A percentile compares a stretch with the other conserved stretches of the same genome.
These are phyloP conservation scores for Ceratocystis harringtonii DNA, from an alignment of 2,329 filamentous ascomycete species.

Conservation along the genomic window DNA sequence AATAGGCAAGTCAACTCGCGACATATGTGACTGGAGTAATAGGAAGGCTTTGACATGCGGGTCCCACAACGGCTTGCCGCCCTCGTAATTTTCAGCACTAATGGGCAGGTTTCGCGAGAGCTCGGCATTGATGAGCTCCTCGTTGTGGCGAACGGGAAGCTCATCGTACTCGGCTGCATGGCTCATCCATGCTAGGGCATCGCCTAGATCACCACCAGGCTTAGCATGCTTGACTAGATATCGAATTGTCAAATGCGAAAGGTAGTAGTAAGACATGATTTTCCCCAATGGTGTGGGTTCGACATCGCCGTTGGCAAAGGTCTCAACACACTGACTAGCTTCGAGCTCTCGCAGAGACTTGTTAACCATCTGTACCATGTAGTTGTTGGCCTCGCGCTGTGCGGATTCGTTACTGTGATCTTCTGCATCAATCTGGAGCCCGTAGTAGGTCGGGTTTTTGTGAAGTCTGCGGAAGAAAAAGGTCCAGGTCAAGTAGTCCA, in stretches of 20 bases:
- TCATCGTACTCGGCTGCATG: constrained; percentile 93
- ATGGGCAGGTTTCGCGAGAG: constrained; percentile 67
- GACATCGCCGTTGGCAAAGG: constrained; percentile 77
- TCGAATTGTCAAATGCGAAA: constrained; percentile 87
- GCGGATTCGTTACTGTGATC: constrained; percentile 30
- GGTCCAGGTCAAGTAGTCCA: constrained; percentile 97
- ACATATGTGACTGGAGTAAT: constrained; percentile 88
- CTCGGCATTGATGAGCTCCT: constrained; percentile 91
- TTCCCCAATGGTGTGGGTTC: constrained; percentile 84
- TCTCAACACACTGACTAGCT: constrained; percentile 66
- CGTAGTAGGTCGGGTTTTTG: constrained; percentile 98
- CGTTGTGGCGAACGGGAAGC: constrained; percentile 91
- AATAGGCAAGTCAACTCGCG: constrained; percentile 80
- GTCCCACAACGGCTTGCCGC: constrained; percentile 84
- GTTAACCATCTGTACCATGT: constrained; percentile 85
- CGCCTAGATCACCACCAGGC: constrained; percentile 58
- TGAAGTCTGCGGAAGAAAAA: constrained; percentile 97
- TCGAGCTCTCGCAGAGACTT: constrained; percentile 70
- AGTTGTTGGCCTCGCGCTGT: constrained; percentile 79
- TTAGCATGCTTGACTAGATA: constrained; percentile 66
- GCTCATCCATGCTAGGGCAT: constrained; percentile 84
- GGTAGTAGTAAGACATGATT: constrained; percentile 99
- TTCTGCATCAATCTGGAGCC: constrained; percentile 67
- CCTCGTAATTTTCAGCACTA: constrained; percentile 37
- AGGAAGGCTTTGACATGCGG: constrained; percentile 94